Percentiles rank a stretch among this genome's conserved stretches.
Evolutionary conservation across 1,284 basidiomycete genomes (phyloP).

Genomic region (Rhodotorula sp.): DNA sequence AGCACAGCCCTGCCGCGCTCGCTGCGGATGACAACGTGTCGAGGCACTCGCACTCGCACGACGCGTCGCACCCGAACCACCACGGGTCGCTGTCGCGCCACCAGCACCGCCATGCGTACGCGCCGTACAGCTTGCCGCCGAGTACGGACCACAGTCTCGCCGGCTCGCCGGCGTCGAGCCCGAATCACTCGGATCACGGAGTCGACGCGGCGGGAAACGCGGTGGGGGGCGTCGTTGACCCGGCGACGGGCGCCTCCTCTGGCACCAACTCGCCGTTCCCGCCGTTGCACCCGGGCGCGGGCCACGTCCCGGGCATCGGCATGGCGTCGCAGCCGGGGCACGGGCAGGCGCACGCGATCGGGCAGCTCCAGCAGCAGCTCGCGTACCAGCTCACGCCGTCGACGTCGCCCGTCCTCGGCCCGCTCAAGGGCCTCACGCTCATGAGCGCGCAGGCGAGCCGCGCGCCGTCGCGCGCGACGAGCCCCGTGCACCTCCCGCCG

Average conservation of each 20-base stretch:
- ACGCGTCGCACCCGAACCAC: conserved; percentile 39
- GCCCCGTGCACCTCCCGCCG: conserved; percentile 38
- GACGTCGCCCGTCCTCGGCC: conserved; percentile 81
- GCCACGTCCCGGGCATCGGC: conserved; percentile 35
- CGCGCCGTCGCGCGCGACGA: conserved; percentile 28
- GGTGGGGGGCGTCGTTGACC: not conserved
- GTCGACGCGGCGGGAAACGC: not conserved
- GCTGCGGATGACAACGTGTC: conserved; percentile 25
- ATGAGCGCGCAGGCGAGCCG: conserved; percentile 33
- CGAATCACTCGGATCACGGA: conserved; percentile 17
- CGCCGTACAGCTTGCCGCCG: conserved; percentile 41
- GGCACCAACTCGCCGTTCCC: conserved; percentile 19
- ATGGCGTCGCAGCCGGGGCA: conserved; percentile 32
- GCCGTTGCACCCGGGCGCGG: conserved; percentile 18
- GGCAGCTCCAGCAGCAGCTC: conserved; percentile 42
- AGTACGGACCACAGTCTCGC: conserved; percentile 34
- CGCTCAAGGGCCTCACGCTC: conserved; percentile 58
- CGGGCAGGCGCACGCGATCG: conserved; percentile 34
- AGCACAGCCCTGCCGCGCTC: not conserved
- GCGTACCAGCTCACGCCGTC: conserved; percentile 50
- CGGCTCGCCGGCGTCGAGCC: conserved; percentile 33
- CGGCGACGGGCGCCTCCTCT: not conserved
- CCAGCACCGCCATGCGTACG: conserved; percentile 44
- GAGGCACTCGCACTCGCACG: conserved; percentile 42
- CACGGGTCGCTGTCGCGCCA: conserved; percentile 38